Percentiles rank a stretch among this genome's conserved stretches.
phyloP scores from a whole-genome alignment of 495 filamentous ascomycete species.

The Hypoxylon subgilvum region DNA sequence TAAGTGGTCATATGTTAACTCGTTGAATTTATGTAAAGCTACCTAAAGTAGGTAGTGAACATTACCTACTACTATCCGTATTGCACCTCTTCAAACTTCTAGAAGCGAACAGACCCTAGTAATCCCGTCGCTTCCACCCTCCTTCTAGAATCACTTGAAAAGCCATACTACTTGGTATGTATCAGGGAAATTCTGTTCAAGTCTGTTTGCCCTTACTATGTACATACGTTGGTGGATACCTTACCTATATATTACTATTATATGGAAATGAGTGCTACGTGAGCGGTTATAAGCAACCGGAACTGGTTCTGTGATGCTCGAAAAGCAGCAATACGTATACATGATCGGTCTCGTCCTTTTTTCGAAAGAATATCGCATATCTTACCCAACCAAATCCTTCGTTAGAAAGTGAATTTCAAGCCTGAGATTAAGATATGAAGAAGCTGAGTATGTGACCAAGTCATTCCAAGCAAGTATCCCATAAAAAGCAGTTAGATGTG shows the following conservation, averaged over 20 bases:
- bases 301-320: too few species aligned
- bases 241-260: background rate
- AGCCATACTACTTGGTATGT: background rate
- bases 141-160: conserved; percentile 18
- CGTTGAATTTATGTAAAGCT: too few species aligned
- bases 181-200: background rate
- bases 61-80: background rate
- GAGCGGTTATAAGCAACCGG: background rate
- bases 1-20: background rate
- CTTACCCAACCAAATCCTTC: too few species aligned
- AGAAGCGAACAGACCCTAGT: conserved; percentile 8
- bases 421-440: too few species aligned
- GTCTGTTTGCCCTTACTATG: background rate
- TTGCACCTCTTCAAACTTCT: background rate
- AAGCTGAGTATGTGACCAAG: too few species aligned
- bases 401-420: too few species aligned
- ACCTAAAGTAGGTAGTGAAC: too few species aligned
- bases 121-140: conserved; percentile 4
- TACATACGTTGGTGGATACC: background rate
- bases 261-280: background rate
- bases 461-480: too few species aligned
- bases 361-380: too few species aligned
- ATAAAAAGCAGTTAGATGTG: too few species aligned
- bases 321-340: too few species aligned
- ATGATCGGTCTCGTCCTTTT: too few species aligned